Evolutionary conservation across 495 filamentous ascomycete species (phyloP).

Genomic region (Penicillium ucsense): DNA sequence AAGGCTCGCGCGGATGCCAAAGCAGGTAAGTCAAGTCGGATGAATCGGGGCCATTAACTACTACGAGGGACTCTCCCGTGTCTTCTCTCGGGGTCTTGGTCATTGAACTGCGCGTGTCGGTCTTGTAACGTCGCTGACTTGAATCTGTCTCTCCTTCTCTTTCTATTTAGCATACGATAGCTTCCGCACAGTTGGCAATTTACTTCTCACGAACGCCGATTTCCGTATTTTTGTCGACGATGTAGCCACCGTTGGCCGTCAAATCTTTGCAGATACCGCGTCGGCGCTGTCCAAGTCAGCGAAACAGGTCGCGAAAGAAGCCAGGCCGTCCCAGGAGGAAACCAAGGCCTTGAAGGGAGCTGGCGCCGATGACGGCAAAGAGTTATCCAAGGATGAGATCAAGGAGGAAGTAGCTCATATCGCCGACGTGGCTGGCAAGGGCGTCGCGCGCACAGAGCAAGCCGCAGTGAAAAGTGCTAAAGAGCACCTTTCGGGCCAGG

Average conservation of each 20-base stretch:
- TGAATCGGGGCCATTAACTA: neutral
- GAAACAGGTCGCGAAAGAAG: conserved; percentile 57
- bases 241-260: conserved; percentile 63
- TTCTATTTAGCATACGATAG: conserved; percentile 60
- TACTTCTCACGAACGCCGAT: conserved; percentile 81
- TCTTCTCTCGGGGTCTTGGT: too few relatives aligned
- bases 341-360: conserved; percentile 46
- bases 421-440: conserved; percentile 51
- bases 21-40: conserved; percentile 47
- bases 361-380: conserved; percentile 43
- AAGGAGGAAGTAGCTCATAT: conserved; percentile 53
- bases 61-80: neutral
- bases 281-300: conserved; percentile 65
- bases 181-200: conserved; percentile 68
- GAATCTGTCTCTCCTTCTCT: neutral
- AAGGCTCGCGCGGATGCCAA: conserved; percentile 67
- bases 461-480: conserved; percentile 56
- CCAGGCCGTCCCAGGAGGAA: conserved; percentile 58
- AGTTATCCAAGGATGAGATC: conserved; percentile 50
- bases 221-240: conserved; percentile 85
- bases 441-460: conserved; percentile 53
- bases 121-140: neutral
- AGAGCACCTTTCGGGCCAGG: conserved; percentile 56
- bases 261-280: conserved; percentile 82
- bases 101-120: neutral